Percentiles rank a stretch among this genome's conserved stretches.
These are phyloP conservation scores for Arthrobotrys entomopaga DNA, from an alignment of 2,329 filamentous ascomycete species.

Conservation along the genomic window DNA sequence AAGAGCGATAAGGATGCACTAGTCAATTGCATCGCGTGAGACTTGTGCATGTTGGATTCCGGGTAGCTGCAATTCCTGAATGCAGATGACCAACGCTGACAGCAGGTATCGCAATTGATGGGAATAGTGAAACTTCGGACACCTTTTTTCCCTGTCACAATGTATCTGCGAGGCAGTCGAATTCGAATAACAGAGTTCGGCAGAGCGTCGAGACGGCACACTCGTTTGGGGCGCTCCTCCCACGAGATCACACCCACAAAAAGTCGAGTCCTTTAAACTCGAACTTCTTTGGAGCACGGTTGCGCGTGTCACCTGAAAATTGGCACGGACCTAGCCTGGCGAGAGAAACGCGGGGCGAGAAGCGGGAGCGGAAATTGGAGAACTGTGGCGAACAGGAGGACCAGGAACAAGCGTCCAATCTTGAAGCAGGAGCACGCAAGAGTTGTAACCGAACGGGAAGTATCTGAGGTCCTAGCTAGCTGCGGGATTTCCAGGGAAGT, in stretches of 20 bases:
- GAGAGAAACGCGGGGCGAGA: slow-evolving; percentile 34
- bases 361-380: slow-evolving; percentile 36
- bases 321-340: slow-evolving; percentile 42
- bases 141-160: slow-evolving; percentile 1
- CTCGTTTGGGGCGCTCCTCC: slow-evolving; percentile 38
- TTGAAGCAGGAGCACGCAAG: slow-evolving; percentile 54
- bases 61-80: slow-evolving; percentile 16
- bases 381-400: slow-evolving; percentile 19
- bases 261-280: slow-evolving; percentile 4
- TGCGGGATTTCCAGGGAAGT: slow-evolving; percentile 51
- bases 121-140: slow-evolving; percentile 10
- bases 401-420: slow-evolving; percentile 38
- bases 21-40: slow-evolving; percentile 40
- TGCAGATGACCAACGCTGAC: slow-evolving; percentile 26
- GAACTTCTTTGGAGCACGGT: slow-evolving; percentile 24
- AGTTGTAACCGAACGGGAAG: slow-evolving; percentile 48
- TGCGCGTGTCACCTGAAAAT: slow-evolving; percentile 31
- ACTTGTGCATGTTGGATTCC: slow-evolving; percentile 34
- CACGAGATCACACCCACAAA: slow-evolving; percentile 18
- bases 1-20: slow-evolving; percentile 42
- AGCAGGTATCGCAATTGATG: slow-evolving; percentile 14
- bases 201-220: background rate
- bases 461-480: slow-evolving; percentile 50
- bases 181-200: background rate
- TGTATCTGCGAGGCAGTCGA: background rate